These are phyloP conservation scores for Thraustochytrium sp. DNA, from an alignment of 352 stramenopile species.

Conservation along the genomic window DNA sequence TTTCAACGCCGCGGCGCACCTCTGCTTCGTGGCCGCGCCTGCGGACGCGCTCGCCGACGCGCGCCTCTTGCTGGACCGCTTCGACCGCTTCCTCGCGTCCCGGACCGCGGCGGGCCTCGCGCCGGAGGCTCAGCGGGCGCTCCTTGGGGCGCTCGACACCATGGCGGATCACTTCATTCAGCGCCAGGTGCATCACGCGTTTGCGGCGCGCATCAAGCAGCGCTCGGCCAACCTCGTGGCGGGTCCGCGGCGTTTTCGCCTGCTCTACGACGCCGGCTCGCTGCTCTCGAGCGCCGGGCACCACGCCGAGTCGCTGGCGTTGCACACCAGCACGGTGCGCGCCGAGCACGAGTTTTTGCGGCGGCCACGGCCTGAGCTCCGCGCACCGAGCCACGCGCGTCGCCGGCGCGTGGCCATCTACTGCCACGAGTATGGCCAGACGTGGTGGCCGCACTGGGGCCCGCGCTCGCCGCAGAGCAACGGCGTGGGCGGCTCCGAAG, in stretches of 20 bases:
- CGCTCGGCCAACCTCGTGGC: background rate
- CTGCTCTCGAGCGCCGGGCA: background rate
- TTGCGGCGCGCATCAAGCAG: background rate
- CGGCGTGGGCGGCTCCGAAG: conserved; percentile 78
- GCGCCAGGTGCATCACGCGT: background rate
- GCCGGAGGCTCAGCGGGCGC: background rate
- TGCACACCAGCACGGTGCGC: background rate
- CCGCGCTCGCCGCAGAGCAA: conserved; percentile 60
- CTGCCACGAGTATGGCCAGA: conserved; percentile 81
- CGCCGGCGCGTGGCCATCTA: conserved; percentile 64
- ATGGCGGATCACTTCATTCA: background rate
- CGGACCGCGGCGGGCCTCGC: too few relatives aligned
- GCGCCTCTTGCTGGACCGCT: background rate
- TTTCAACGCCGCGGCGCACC: background rate
- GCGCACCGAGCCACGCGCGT: background rate
- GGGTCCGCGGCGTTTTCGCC: background rate
- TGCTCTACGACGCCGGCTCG: background rate
- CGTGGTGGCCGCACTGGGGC: conserved; percentile 78
- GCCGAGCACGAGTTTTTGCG: conserved; percentile 16
- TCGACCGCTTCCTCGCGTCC: too few relatives aligned
- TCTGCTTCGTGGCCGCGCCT: background rate
- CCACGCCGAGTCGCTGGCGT: background rate
- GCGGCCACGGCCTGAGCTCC: background rate
- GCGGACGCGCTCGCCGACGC: background rate
- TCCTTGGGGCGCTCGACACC: background rate